Evolutionary conservation across 116 monocot genomes (phyloP).

Genomic region (Trichopus zeylanicus): DNA sequence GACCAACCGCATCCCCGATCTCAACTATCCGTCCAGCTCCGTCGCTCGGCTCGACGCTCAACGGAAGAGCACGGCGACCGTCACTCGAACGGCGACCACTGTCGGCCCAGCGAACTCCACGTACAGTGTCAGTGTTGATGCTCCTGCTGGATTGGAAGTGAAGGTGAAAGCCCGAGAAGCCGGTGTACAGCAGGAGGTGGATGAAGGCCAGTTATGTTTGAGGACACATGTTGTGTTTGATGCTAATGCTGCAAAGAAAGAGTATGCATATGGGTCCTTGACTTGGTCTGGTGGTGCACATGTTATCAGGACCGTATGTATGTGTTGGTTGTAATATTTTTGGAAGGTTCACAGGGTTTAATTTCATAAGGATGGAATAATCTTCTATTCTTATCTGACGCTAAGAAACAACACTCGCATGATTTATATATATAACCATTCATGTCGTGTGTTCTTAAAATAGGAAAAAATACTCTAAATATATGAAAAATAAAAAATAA

Average conservation of each 20-base stretch:
- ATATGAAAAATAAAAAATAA: too few species aligned
- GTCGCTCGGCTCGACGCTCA: conserved; percentile 31
- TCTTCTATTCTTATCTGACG: too few species aligned
- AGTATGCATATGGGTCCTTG: conserved; percentile 59
- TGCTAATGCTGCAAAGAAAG: conserved; percentile 32
- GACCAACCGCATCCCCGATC: conserved; percentile 42
- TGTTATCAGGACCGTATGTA: conserved; percentile 52
- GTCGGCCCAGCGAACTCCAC: conserved; percentile 60
- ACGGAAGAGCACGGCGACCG: conserved; percentile 9
- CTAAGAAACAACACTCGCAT: too few species aligned
- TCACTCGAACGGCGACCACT: conserved; percentile 57
- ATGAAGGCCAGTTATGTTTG: conserved; percentile 43
- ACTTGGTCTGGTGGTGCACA: conserved; percentile 75
- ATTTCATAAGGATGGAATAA: too few species aligned
- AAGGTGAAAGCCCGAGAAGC: conserved; percentile 47
- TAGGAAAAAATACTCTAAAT: too few species aligned
- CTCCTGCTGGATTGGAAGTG: conserved; percentile 48
- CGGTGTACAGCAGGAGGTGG: conserved; percentile 42
- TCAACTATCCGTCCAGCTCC: conserved; percentile 94
- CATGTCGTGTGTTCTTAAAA: too few species aligned
- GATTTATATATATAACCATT: too few species aligned
- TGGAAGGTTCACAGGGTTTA: too few species aligned
- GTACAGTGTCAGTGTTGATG: conserved; percentile 45
- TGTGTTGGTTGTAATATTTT: too few species aligned
- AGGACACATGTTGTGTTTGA: conserved; percentile 64